phyloP scores from a whole-genome alignment of 2,329 filamentous ascomycete genomes.

The Akanthomyces lecanii region DNA sequence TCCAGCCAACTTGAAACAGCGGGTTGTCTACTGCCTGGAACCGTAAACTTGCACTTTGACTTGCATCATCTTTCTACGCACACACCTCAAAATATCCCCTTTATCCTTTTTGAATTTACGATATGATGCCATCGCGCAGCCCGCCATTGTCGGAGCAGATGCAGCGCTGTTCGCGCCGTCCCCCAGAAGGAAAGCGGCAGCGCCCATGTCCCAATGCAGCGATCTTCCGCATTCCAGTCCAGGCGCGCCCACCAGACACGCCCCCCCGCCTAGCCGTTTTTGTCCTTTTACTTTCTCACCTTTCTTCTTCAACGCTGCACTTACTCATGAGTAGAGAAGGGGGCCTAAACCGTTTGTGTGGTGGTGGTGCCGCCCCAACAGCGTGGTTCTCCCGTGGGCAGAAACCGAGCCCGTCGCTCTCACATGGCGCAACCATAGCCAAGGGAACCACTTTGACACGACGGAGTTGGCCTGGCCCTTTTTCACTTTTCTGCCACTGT shows the following conservation, averaged over 20 bases:
- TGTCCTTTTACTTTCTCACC: not conserved
- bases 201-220: constrained; percentile 8
- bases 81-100: not conserved
- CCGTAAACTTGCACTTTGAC: not conserved
- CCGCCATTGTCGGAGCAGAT: too few relatives aligned
- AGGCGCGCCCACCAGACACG: not conserved
- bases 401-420: not conserved
- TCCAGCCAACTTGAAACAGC: not conserved
- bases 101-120: not conserved
- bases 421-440: not conserved
- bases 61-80: not conserved
- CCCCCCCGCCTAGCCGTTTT: not conserved
- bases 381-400: constrained; percentile 7
- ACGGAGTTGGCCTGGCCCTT: not conserved
- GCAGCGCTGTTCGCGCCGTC: too few relatives aligned
- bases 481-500: not conserved
- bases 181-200: not conserved
- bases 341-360: too few relatives aligned
- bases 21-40: not conserved
- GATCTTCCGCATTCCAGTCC: constrained; percentile 10
- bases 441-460: not conserved
- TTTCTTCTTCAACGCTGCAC: not conserved
- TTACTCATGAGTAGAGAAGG: not conserved
- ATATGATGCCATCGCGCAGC: not conserved
- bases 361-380: not conserved